Percentiles rank a stretch among this genome's conserved stretches.
Conservation (phyloP, 2,329 filamentous ascomycete genomes). For the Scorias spongiosa region DNA sequence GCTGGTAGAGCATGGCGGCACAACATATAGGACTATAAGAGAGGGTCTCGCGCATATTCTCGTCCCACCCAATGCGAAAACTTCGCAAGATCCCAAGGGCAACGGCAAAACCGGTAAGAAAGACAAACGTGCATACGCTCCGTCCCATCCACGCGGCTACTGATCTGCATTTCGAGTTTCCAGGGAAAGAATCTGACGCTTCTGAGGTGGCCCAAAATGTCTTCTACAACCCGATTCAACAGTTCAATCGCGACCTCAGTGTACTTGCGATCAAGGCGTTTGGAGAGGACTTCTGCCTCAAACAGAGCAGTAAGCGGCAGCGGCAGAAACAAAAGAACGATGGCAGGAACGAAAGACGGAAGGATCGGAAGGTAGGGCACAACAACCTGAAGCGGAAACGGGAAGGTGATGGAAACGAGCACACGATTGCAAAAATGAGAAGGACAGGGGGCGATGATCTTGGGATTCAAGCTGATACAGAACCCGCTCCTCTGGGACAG, state of each 20-base stretch:
- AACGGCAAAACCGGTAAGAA: constrained; percentile 18
- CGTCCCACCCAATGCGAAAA: constrained; percentile 39
- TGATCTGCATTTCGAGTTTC: not conserved
- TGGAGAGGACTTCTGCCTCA: constrained; percentile 44
- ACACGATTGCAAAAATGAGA: constrained; percentile 4
- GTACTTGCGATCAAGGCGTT: constrained; percentile 85
- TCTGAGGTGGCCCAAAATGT: constrained; percentile 57
- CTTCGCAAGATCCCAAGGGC: constrained; percentile 31
- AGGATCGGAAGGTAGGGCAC: constrained; percentile 16
- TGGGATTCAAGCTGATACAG: constrained; percentile 1
- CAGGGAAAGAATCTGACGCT: constrained; percentile 18
- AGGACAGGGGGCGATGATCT: constrained; percentile 8
- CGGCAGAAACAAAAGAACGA: constrained; percentile 16
- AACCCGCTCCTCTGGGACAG: not conserved
- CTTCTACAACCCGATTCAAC: constrained; percentile 98
- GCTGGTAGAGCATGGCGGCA: constrained; percentile 18
- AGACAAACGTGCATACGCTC: not conserved
- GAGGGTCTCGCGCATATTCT: constrained; percentile 56
- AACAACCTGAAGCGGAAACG: constrained; percentile 18
- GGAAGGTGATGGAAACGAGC: constrained; percentile 7
- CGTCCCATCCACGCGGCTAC: not conserved
- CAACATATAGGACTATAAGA: constrained; percentile 38
- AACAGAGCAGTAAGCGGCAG: constrained; percentile 15
- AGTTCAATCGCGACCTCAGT: constrained; percentile 93
- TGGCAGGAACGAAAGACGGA: constrained; percentile 19